Percentiles rank a stretch among this genome's conserved stretches.
Conservation (phyloP, 2,329 filamentous ascomycete species). For the Exserohilum rostratum region DNA sequence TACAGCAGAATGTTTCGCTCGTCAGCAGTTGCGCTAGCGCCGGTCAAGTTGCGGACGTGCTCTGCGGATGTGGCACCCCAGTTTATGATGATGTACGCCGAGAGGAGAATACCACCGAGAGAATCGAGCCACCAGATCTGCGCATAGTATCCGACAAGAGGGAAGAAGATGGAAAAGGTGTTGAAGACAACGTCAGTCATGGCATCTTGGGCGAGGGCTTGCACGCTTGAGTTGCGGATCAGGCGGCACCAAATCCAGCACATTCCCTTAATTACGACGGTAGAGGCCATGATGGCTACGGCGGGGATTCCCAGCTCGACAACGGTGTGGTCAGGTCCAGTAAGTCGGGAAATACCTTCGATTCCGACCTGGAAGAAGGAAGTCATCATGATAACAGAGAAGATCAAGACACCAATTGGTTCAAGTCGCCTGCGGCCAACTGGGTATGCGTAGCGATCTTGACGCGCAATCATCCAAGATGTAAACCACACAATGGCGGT, state of each 20-base stretch:
- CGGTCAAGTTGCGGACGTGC: conserved; percentile 81
- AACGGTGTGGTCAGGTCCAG: conserved; percentile 65
- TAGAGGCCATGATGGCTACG: conserved; percentile 79
- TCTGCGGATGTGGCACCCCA: conserved; percentile 76
- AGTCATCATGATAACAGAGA: conserved; percentile 85
- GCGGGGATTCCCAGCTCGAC: conserved; percentile 76
- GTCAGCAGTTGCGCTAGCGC: conserved; percentile 77
- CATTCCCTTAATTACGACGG: conserved; percentile 78
- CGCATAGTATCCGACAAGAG: conserved; percentile 78
- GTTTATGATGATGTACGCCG: conserved; percentile 77
- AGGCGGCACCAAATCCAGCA: conserved; percentile 90
- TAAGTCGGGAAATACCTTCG: conserved; percentile 70
- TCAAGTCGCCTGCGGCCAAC: conserved; percentile 79
- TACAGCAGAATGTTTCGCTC: conserved; percentile 87
- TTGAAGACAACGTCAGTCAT: conserved; percentile 88
- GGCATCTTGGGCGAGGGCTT: conserved; percentile 73
- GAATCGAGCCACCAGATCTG: conserved; percentile 84
- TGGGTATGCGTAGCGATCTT: conserved; percentile 77
- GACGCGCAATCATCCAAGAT: conserved; percentile 73
- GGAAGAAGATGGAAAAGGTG: conserved; percentile 85
- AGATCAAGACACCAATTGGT: conserved; percentile 78
- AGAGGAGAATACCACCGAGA: conserved; percentile 78
- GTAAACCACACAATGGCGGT: conserved; percentile 83
- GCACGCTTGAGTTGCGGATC: conserved; percentile 84
- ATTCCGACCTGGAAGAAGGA: conserved; percentile 80